phyloP scores from a whole-genome alignment of 192 early-diverging fungal genomes.

The Neocallimastix lanati region DNA sequence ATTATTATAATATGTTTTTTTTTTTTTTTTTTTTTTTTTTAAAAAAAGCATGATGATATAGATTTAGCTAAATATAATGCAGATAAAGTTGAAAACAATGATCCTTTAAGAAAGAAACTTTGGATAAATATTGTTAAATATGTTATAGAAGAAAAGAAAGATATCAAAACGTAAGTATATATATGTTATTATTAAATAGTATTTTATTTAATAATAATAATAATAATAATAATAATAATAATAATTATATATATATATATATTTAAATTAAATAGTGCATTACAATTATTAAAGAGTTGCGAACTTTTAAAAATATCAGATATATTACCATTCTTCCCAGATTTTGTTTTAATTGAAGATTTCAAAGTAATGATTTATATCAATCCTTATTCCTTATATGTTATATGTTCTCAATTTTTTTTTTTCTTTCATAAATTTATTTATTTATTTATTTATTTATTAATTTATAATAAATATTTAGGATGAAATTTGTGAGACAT shows the following conservation, averaged over 20 bases:
- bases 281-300: slow-evolving; percentile 58
- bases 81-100: slow-evolving; percentile 77
- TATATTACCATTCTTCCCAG: slow-evolving; percentile 90
- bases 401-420: no score
- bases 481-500: slow-evolving; percentile 74
- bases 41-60: slow-evolving; percentile 54
- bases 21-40: no score
- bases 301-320: slow-evolving; percentile 84
- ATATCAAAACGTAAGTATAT: slow-evolving; percentile 51
- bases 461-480: neutral
- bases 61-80: slow-evolving; percentile 83
- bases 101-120: slow-evolving; percentile 58
- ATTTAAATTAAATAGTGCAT: slow-evolving; percentile 30
- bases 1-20: no score
- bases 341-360: slow-evolving; percentile 91
- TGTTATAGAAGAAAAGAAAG: slow-evolving; percentile 64
- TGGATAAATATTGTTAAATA: slow-evolving; percentile 91
- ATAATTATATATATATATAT: no score
- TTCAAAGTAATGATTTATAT: slow-evolving; percentile 48
- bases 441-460: neutral
- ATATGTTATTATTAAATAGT: no score
- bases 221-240: no score
- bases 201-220: no score
- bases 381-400: no score
- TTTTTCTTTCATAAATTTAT: neutral